Percentiles rank a stretch among this genome's conserved stretches.
Conservation (phyloP, 306 rosid genomes). For the Cyclanthera cordifolia region DNA sequence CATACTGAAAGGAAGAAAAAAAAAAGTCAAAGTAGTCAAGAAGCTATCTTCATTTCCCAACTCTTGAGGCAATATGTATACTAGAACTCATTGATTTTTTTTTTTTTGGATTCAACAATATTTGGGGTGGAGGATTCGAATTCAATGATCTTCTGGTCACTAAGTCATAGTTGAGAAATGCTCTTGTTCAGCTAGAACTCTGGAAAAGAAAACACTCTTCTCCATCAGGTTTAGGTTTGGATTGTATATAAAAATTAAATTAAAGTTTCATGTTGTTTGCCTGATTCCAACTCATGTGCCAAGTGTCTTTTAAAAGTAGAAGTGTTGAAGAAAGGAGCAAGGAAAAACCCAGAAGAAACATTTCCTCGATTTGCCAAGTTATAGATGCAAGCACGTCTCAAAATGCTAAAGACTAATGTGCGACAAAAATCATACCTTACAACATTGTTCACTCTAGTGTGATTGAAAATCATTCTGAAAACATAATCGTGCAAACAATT, state of each 20-base stretch:
- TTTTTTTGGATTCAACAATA: too few species aligned
- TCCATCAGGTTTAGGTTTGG: not conserved
- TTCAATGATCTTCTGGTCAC: too few species aligned
- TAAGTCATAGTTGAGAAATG: too few species aligned
- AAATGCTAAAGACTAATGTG: not conserved
- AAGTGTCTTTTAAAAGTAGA: not conserved
- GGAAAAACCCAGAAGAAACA: not conserved
- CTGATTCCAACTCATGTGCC: not conserved
- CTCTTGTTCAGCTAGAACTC: too few species aligned
- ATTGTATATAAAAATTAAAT: not conserved
- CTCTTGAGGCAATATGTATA: too few species aligned
- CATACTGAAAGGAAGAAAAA: constrained; percentile 41
- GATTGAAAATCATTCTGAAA: not conserved
- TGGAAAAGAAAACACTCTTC: too few species aligned
- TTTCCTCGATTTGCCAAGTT: not conserved
- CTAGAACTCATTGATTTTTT: too few species aligned
- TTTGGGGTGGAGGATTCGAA: too few species aligned
- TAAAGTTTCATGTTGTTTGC: not conserved
- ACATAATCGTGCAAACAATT: not conserved
- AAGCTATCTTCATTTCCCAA: constrained; percentile 3
- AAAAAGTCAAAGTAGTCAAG: constrained; percentile 18
- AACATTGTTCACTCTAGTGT: not conserved
- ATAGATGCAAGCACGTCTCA: not conserved
- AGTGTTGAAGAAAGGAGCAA: not conserved
- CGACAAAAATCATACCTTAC: not conserved